Evolutionary conservation across 441 rosid genomes (phyloP).

Genomic region (Croton setiger): DNA sequence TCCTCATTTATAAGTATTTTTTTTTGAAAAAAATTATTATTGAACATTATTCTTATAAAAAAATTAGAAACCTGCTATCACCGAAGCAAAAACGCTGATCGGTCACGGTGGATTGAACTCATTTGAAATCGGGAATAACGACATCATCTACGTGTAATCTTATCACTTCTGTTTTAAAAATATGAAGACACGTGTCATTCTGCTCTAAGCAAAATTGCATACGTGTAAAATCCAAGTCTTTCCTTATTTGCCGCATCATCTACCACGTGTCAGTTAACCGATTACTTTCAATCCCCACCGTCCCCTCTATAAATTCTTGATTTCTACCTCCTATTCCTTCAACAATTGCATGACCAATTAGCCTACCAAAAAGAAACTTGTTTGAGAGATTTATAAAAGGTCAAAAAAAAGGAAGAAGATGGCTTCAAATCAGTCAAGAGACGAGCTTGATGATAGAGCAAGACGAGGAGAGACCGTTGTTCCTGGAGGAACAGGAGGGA

Average conservation of each 20-base stretch:
- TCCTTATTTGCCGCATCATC: slow-evolving; percentile 13
- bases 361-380: not conserved
- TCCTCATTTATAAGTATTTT: too few species aligned
- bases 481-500: slow-evolving; percentile 69
- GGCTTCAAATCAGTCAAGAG: slow-evolving; percentile 34
- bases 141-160: not conserved
- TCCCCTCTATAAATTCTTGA: not conserved
- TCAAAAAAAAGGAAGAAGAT: slow-evolving; percentile 4
- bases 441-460: slow-evolving; percentile 48
- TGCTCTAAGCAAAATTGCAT: not conserved
- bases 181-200: slow-evolving; percentile 14
- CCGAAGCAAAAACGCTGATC: too few species aligned
- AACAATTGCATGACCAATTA: not conserved
- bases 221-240: not conserved
- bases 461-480: slow-evolving; percentile 59
- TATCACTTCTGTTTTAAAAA: not conserved
- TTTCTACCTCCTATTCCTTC: rapidly evolving
- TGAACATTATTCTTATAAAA: too few species aligned
- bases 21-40: too few species aligned
- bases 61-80: too few species aligned
- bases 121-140: not conserved
- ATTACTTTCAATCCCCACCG: not conserved
- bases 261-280: slow-evolving; percentile 10
- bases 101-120: not conserved
- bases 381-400: not conserved